These are phyloP conservation scores for Myxozyma geophila DNA, from an alignment of 805 yeast genomes.

Conservation along the genomic window DNA sequence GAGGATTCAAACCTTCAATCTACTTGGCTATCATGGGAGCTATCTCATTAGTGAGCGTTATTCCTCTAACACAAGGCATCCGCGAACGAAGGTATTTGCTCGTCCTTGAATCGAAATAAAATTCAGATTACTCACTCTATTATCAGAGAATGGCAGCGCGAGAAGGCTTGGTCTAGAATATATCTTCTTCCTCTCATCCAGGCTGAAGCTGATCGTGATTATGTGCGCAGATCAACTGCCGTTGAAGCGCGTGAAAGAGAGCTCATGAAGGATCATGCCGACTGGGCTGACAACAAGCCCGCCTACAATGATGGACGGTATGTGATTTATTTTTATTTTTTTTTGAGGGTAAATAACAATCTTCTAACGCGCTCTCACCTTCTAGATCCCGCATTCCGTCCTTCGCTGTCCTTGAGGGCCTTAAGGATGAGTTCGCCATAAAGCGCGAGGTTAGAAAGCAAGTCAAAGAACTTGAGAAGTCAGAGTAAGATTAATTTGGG, in stretches of 20 bases:
- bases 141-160: slow-evolving; percentile 68
- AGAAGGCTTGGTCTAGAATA: slow-evolving; percentile 76
- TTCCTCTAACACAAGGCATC: slow-evolving; percentile 65
- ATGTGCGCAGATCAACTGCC: slow-evolving; percentile 69
- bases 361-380: not conserved
- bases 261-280: slow-evolving; percentile 64
- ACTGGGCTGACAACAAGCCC: slow-evolving; percentile 60
- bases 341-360: not conserved
- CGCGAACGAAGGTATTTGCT: slow-evolving; percentile 58
- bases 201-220: slow-evolving; percentile 82
- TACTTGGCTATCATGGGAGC: slow-evolving; percentile 69
- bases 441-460: not conserved
- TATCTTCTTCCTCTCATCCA: slow-evolving; percentile 71
- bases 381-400: slow-evolving; percentile 23
- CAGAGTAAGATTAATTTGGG: not conserved
- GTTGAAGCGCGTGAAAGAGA: slow-evolving; percentile 71
- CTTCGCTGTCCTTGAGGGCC: slow-evolving; percentile 16
- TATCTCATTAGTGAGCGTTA: slow-evolving; percentile 73
- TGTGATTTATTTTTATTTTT: slow-evolving; percentile 27
- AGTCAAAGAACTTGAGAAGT: not conserved
- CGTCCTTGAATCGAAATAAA: not conserved
- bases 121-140: not conserved
- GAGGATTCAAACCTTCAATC: slow-evolving; percentile 80
- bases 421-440: slow-evolving; percentile 4
- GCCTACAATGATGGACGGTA: slow-evolving; percentile 54